phyloP scores from a whole-genome alignment of 176 grass and related monocot species.

The Luzula sylvatica region DNA sequence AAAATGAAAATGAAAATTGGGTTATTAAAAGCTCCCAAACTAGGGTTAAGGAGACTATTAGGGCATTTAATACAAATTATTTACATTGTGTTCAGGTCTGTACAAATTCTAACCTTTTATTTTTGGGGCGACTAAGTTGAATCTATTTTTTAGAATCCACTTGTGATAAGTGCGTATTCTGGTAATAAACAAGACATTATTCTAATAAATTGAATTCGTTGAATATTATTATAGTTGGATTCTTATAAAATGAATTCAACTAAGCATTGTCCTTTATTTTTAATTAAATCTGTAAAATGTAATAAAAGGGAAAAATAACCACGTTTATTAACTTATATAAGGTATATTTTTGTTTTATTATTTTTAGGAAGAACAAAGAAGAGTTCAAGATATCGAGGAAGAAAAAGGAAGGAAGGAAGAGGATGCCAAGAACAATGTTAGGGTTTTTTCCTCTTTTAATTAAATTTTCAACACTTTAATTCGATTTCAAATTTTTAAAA shows the following conservation, averaged over 20 bases:
- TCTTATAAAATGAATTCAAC: no score
- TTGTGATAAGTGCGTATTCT: no score
- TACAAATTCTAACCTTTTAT: neutral
- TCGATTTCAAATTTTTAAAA: no score
- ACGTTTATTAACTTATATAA: neutral
- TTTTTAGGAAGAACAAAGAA: slow-evolving; percentile 17
- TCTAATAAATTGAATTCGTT: no score
- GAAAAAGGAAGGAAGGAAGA: slow-evolving; percentile 16
- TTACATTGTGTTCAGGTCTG: slow-evolving; percentile 66
- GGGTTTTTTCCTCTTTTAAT: no score
- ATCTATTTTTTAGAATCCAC: no score
- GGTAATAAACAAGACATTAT: no score
- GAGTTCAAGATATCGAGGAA: slow-evolving; percentile 29
- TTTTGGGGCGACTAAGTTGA: no score
- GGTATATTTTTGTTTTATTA: neutral
- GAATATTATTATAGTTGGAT: no score
- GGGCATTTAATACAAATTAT: slow-evolving; percentile 67
- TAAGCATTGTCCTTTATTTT: neutral
- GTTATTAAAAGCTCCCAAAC: slow-evolving; percentile 42
- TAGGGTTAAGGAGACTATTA: slow-evolving; percentile 51
- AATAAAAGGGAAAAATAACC: neutral
- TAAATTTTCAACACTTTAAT: no score
- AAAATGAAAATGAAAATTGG: slow-evolving; percentile 8
- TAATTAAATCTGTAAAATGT: neutral
- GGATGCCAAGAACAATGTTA: neutral